Base-by-base conservation (phyloP, 805 yeast species). In the Suhomyces pyralidae region DNA sequence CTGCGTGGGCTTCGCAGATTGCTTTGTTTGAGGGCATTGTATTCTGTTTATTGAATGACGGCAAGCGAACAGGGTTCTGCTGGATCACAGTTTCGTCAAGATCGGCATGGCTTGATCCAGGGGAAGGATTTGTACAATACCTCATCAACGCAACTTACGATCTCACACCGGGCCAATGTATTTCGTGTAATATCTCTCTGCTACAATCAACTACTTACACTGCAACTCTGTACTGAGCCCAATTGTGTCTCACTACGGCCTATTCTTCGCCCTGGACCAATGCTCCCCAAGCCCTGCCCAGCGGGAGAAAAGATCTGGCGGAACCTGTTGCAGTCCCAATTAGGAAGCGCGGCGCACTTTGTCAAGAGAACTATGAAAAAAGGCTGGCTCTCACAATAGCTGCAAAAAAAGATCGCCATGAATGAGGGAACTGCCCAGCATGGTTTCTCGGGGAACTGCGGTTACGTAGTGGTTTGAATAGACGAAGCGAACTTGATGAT, bases 341-440 rank as follows among this genome's bases (percentile, higher is more conserved):
- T 15, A 15, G 46, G 46, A 25, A 24, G 20, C 17, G 34, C 34
- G n/a, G 36, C 36, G 46, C n/a, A 30, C 28, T 8, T 43, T 30
- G 46, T 43, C 46, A 26, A 44, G 34, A 14, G 32, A 44, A 44
- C 46, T 15, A 3, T 25, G 14, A 19, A 44, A 44, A 22, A 44
- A 22, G 32, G 46, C 46, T 44, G 46, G 46, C 46, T 44, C 17
- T 7, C 5, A 26, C 36, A 26, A 44, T 44, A 44, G 46, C 46
- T 44, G 46, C 46, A 44, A 44, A 44, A 43, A 38, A 19, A 17
- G 17, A 17, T 10, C 17, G 42, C 42, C 12, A 38, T 24, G 42
- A 38, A 38, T 38, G 42, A 17, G 42, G 42, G 42, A 38, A 38
- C 42, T 2, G 42, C 24, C 42, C 42, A 38, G 42, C 42, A 38